These are phyloP conservation scores for Podospora fimiseda DNA, from an alignment of 495 filamentous ascomycete genomes.

Conservation along the genomic window DNA sequence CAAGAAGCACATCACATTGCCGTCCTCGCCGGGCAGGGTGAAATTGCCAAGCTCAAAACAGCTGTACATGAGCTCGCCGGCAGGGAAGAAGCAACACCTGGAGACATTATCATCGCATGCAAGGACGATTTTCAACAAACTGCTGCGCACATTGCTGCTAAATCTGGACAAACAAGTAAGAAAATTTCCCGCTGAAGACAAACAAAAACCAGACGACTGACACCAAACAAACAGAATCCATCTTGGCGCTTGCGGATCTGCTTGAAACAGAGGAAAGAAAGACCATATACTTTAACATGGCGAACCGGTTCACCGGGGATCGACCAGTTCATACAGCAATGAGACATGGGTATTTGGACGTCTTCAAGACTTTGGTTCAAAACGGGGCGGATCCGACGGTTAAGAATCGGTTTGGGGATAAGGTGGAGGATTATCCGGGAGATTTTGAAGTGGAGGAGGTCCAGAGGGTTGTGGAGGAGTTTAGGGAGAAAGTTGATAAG, in stretches of 20 bases:
- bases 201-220: too few species aligned
- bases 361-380: constrained; percentile 15
- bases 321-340: constrained; percentile 26
- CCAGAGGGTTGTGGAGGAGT: constrained; percentile 17
- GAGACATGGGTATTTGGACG: constrained; percentile 23
- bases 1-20: constrained; percentile 22
- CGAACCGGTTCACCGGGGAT: constrained; percentile 26
- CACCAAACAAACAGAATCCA: too few species aligned
- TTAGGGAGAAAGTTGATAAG: not conserved
- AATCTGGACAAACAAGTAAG: constrained; percentile 20
- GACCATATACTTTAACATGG: constrained; percentile 24
- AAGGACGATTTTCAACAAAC: constrained; percentile 29
- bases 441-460: constrained; percentile 24
- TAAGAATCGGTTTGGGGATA: constrained; percentile 28
- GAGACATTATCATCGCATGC: constrained; percentile 20
- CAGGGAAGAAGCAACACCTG: constrained; percentile 15
- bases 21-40: constrained; percentile 23
- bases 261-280: constrained; percentile 14
- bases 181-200: not conserved
- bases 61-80: constrained; percentile 17
- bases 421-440: constrained; percentile 20
- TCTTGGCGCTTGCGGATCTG: constrained; percentile 19
- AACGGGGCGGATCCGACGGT: constrained; percentile 26
- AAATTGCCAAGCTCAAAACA: constrained; percentile 11
- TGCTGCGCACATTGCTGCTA: constrained; percentile 27